Evolutionary conservation across 148 eudicot species (phyloP), one percentile per base, ranked within the genome.

Genomic region (Rhododendron henanense): DNA sequence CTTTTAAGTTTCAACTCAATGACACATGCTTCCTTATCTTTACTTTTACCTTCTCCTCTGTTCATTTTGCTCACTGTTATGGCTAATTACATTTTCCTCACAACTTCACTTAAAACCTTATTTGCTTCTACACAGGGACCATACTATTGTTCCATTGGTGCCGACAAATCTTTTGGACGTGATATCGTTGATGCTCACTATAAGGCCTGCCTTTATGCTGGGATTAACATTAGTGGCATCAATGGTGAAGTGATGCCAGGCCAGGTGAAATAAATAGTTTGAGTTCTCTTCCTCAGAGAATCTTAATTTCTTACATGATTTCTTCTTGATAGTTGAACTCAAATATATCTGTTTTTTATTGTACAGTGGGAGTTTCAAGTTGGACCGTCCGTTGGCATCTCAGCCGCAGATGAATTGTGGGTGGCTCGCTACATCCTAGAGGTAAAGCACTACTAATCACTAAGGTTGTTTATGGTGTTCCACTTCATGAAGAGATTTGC

Each of bases 191-290:
- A 93, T 71, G 61, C 95, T 14, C 95, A 93, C 79, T 93, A 93
- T 84, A 93, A 93, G 81, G 93, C 95, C 10, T 93, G 95, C 77
- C 86, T 93, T 10, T 93, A 91, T 82, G 92, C 95, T 0, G 95
- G 94, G 14, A 87, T 93, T 45, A 93, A 92, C 88, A 92, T 93
- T 0, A 91, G 94, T 77, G 95, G 95, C 23, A 87, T 93, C 88
- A 93, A 93, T 7, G 95, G 91, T 7, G 95, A 93, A 85, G 95
- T 93, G 57, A 93, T 93, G 95, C 95, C 95, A 3, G 95, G 94
- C 41, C 95, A 93, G 92, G 94, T 91, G 87, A 88, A 21, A 25
- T 25, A 2, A 25, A 31, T 16, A 82, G 10, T 81, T 51, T 35
- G 35, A 21, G 63, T 31, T 39, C 3, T 39, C 33, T 83, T 23